Conservation (phyloP, 164 flowering plant genomes). For the Umbellularia californica region DNA sequence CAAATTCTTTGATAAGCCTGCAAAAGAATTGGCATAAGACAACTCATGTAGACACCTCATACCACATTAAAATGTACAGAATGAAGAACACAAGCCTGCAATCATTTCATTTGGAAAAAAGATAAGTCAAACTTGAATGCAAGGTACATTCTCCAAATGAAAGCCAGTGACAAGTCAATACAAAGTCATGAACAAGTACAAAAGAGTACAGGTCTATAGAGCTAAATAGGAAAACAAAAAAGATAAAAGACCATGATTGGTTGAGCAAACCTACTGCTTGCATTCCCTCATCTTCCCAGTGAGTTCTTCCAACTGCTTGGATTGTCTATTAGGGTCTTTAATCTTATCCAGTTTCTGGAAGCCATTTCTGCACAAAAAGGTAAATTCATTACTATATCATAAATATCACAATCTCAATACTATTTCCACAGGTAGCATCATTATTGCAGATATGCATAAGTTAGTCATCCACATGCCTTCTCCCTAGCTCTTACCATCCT, state of each 20-base stretch:
- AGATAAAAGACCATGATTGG: not conserved
- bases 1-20: constrained; percentile 94
- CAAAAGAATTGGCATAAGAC: not conserved
- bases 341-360: constrained; percentile 92
- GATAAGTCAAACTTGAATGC: not conserved
- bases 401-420: not conserved
- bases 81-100: not conserved
- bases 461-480: not conserved
- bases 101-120: too few relatives aligned
- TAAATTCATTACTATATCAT: not conserved
- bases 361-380: constrained; percentile 60
- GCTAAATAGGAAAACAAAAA: not conserved
- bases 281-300: constrained; percentile 76
- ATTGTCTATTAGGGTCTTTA: constrained; percentile 80
- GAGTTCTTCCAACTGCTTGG: constrained; percentile 93
- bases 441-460: not conserved
- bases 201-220: not conserved
- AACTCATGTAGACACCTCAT: not conserved
- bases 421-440: not conserved
- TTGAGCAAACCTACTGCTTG: constrained; percentile 4
- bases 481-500: not conserved
- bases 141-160: not conserved
- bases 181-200: not conserved
- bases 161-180: not conserved
- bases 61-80: not conserved